Evolutionary conservation across 768 basidiomycete species (phyloP).

Genomic region (Termitomyces titanicus): DNA sequence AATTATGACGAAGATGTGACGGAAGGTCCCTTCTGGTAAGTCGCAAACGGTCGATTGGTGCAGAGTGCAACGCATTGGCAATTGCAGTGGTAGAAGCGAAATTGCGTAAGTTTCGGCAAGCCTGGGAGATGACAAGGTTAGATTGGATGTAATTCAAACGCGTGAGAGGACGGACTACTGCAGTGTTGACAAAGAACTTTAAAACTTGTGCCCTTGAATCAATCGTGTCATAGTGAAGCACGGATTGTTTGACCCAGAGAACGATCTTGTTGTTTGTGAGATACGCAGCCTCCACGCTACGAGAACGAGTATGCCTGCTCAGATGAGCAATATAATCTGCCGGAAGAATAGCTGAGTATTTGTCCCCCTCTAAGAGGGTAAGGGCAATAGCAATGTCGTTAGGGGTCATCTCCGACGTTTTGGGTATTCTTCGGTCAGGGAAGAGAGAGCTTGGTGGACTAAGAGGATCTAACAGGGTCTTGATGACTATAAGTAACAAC

Average conservation of each 20-base stretch:
- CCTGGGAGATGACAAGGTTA: background rate
- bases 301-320: constrained; percentile 15
- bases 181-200: constrained; percentile 14
- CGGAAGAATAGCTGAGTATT: background rate
- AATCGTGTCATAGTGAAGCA: constrained; percentile 34
- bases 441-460: background rate
- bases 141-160: background rate
- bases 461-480: background rate
- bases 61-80: constrained; percentile 36
- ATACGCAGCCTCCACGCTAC: constrained; percentile 30
- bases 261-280: constrained; percentile 36
- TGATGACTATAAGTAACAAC: background rate
- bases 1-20: no score
- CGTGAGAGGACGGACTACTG: background rate
- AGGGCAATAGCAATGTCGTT: background rate
- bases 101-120: constrained; percentile 38
- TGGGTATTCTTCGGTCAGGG: background rate
- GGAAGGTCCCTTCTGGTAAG: constrained; percentile 28
- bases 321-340: background rate
- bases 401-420: background rate
- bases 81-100: constrained; percentile 42
- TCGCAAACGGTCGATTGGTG: constrained; percentile 31
- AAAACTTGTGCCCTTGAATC: constrained; percentile 34
- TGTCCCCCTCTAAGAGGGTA: background rate
- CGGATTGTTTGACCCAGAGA: constrained; percentile 36